Percentiles rank a stretch among this genome's conserved stretches.
Evolutionary conservation across 164 flowering plant species (phyloP).

Genomic region (Magnolia sinica): DNA sequence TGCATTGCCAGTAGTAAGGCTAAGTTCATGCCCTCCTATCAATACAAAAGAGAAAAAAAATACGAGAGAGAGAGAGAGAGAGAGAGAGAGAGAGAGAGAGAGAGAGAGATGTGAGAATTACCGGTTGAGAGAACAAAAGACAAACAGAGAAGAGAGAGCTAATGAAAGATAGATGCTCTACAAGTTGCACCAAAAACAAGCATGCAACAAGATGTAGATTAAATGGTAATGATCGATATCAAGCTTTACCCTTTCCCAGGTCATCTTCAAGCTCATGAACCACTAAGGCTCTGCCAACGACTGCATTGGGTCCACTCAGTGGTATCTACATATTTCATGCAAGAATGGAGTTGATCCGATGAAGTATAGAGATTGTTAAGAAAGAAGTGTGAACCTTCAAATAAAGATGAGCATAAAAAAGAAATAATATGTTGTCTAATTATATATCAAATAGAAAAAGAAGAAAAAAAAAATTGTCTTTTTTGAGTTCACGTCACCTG

Average conservation of each 20-base stretch:
- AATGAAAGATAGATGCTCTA: neutral
- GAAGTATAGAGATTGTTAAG: neutral
- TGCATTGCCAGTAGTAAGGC: constrained; percentile 89
- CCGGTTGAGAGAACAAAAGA: neutral
- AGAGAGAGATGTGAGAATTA: neutral
- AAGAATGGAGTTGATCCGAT: neutral
- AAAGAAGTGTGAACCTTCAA: neutral
- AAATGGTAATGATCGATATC: constrained; percentile 3
- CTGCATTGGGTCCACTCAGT: constrained; percentile 70
- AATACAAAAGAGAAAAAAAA: neutral
- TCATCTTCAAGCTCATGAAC: constrained; percentile 98
- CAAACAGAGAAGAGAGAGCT: neutral
- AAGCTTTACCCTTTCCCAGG: constrained; percentile 84
- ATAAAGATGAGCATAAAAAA: neutral
- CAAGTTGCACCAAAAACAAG: neutral
- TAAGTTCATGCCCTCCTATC: constrained; percentile 93
- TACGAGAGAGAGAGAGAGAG: neutral
- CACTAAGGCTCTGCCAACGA: constrained; percentile 87
- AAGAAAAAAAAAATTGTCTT: too few species aligned
- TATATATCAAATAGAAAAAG: too few species aligned
- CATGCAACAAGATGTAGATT: neutral
- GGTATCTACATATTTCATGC: constrained; percentile 62
- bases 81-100: neutral
- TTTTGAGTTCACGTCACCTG: constrained; percentile 45
- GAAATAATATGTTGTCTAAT: too few species aligned